These are phyloP conservation scores for Podaxis carcinomalis DNA, from an alignment of 768 basidiomycete genomes.

Conservation along the genomic window DNA sequence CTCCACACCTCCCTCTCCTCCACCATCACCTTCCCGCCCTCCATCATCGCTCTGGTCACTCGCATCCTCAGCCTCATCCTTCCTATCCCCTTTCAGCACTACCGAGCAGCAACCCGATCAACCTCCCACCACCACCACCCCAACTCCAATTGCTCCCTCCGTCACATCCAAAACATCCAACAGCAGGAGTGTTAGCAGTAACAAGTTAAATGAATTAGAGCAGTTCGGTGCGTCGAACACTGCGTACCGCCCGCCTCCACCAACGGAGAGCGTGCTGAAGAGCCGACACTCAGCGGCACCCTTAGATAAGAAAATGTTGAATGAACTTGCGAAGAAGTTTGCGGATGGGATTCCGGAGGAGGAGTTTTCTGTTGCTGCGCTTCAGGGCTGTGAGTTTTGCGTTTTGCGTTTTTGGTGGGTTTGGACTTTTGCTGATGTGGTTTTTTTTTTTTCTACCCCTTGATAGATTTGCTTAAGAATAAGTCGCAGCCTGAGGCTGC, in stretches of 20 bases:
- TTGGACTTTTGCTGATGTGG: not conserved
- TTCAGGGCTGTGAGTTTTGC: constrained; percentile 80
- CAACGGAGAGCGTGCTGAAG: constrained; percentile 53
- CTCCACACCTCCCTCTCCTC: constrained; percentile 2
- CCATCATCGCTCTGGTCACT: constrained; percentile 31
- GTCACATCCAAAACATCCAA: not conserved
- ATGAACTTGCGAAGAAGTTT: constrained; percentile 69
- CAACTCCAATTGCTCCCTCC: constrained; percentile 11
- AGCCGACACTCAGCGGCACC: constrained; percentile 63
- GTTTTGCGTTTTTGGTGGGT: too few relatives aligned
- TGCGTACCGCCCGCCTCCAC: constrained; percentile 60
- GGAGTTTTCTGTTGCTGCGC: constrained; percentile 83
- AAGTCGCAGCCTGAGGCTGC: constrained; percentile 80
- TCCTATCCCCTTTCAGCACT: not conserved
- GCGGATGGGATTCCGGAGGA: constrained; percentile 80
- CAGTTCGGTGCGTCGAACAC: constrained; percentile 55
- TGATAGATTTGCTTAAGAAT: constrained; percentile 72
- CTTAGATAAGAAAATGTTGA: constrained; percentile 60
- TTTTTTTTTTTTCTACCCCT: constrained; percentile 11
- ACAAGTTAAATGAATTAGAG: constrained; percentile 12
- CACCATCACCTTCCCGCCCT: constrained; percentile 21
- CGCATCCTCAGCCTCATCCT: constrained; percentile 36
- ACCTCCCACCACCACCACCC: constrained; percentile 3
- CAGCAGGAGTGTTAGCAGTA: not conserved
- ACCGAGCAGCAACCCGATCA: not conserved